Evolutionary conservation across 2,329 filamentous ascomycete genomes (phyloP).

Genomic region (Clonostachys rosea): DNA sequence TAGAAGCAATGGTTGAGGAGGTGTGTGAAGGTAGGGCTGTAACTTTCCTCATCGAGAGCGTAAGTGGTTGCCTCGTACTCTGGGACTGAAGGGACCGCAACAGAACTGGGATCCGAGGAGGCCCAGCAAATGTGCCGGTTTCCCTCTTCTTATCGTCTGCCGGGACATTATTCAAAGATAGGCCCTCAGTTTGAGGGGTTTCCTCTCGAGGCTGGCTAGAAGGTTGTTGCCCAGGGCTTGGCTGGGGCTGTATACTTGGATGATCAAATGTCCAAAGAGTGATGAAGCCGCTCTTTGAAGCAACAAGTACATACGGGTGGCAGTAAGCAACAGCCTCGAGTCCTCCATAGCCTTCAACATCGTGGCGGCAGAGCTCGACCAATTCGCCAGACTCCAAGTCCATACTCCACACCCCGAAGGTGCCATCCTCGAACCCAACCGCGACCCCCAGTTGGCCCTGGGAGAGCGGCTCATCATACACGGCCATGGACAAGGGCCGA

Average conservation of each 20-base stretch:
- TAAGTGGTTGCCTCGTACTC: slow-evolving; percentile 72
- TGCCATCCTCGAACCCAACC: slow-evolving; percentile 68
- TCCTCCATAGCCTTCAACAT: slow-evolving; percentile 57
- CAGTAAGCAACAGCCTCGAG: slow-evolving; percentile 68
- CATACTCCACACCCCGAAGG: slow-evolving; percentile 66
- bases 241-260: background rate
- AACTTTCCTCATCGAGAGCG: slow-evolving; percentile 74
- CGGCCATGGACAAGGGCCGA: slow-evolving; percentile 58
- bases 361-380: slow-evolving; percentile 49
- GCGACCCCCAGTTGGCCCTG: slow-evolving; percentile 51
- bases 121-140: background rate
- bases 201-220: background rate
- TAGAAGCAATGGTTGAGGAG: slow-evolving; percentile 65
- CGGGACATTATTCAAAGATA: too few relatives aligned
- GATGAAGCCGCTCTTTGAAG: slow-evolving; percentile 68
- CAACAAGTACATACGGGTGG: slow-evolving; percentile 73
- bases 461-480: slow-evolving; percentile 48
- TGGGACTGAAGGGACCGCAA: slow-evolving; percentile 72
- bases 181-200: slow-evolving; percentile 1
- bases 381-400: slow-evolving; percentile 38
- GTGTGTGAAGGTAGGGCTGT: slow-evolving; percentile 19
- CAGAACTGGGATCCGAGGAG: slow-evolving; percentile 31
- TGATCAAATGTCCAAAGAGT: slow-evolving; percentile 67
- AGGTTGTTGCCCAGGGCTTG: too few relatives aligned
- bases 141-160: background rate